Percentiles rank a stretch among this genome's conserved stretches.
Evolutionary conservation across 352 stramenopile species (phyloP).

Genomic region (Peronospora farinosa): DNA sequence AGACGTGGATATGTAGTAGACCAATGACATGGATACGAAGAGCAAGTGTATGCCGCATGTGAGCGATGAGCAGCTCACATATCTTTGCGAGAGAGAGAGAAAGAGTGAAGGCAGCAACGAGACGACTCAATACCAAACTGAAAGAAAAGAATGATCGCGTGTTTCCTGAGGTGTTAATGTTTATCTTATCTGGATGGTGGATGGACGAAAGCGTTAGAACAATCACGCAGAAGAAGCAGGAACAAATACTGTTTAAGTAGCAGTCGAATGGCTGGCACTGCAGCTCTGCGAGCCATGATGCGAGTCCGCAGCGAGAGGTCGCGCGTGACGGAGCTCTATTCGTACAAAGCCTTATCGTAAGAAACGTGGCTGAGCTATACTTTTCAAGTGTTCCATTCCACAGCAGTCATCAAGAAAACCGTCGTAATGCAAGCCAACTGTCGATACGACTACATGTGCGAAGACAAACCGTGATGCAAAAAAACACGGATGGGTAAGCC

Average conservation of each 20-base stretch:
- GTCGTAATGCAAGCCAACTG: conserved; percentile 68
- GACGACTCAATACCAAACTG: conserved; percentile 27
- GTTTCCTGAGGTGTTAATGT: conserved; percentile 35
- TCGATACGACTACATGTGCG: conserved; percentile 50
- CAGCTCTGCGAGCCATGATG: conserved; percentile 4
- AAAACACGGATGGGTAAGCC: conserved; percentile 3
- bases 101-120: conserved; percentile 12
- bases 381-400: conserved; percentile 84
- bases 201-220: conserved; percentile 15
- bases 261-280: conserved; percentile 5
- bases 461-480: conserved; percentile 5
- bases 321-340: conserved; percentile 30
- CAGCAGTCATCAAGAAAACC: conserved; percentile 74
- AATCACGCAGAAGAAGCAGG: conserved; percentile 7
- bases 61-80: conserved; percentile 21
- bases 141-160: conserved; percentile 41
- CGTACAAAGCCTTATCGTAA: conserved; percentile 77
- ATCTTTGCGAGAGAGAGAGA: conserved; percentile 20
- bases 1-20: conserved; percentile 26
- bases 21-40: conserved; percentile 22
- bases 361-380: conserved; percentile 61
- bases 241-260: conserved; percentile 3
- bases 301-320: neutral
- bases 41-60: conserved; percentile 16
- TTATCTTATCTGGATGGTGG: conserved; percentile 29